A percentile compares a stretch with the other conserved stretches of the same genome.
Conservation (phyloP, 1,284 basidiomycete species). For the Ustilago loliicola region DNA sequence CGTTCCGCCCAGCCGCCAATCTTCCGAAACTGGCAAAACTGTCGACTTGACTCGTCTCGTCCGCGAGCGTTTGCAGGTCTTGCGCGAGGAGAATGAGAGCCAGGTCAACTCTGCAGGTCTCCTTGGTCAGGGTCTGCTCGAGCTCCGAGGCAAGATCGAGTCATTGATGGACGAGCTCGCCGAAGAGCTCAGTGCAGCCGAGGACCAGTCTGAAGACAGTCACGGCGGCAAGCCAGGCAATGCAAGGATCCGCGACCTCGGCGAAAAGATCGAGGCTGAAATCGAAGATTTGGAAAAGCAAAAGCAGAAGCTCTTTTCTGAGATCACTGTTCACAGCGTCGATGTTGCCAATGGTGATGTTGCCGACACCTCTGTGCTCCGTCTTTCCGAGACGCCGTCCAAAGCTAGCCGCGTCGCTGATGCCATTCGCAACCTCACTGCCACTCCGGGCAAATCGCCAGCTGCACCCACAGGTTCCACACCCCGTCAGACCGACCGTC, state of each 20-base stretch:
- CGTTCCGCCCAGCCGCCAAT: slow-evolving; percentile 14
- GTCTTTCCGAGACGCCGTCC: slow-evolving; percentile 40
- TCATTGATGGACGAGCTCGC: slow-evolving; percentile 61
- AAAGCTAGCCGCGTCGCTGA: slow-evolving; percentile 47
- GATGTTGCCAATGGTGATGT: slow-evolving; percentile 33
- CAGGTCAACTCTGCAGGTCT: slow-evolving; percentile 64
- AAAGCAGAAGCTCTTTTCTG: slow-evolving; percentile 50
- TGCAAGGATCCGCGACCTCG: slow-evolving; percentile 39
- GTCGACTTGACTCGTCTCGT: slow-evolving; percentile 42
- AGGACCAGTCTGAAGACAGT: slow-evolving; percentile 37
- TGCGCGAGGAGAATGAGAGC: slow-evolving; percentile 54
- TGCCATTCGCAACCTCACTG: slow-evolving; percentile 48
- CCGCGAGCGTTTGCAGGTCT: slow-evolving; percentile 45
- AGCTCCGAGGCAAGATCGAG: slow-evolving; percentile 60
- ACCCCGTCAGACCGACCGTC: slow-evolving; percentile 52
- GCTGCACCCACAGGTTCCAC: slow-evolving; percentile 36
- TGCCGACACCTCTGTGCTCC: slow-evolving; percentile 21
- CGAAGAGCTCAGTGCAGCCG: slow-evolving; percentile 50
- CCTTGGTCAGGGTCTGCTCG: slow-evolving; percentile 62
- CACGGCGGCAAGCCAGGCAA: slow-evolving; percentile 24
- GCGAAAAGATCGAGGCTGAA: slow-evolving; percentile 55
- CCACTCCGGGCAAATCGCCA: slow-evolving; percentile 44
- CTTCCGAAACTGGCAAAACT: slow-evolving; percentile 33
- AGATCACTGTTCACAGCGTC: slow-evolving; percentile 42
- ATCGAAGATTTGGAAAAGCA: slow-evolving; percentile 56